Conservation (phyloP, 306 rosid genomes). For the Ormosia emarginata region DNA sequence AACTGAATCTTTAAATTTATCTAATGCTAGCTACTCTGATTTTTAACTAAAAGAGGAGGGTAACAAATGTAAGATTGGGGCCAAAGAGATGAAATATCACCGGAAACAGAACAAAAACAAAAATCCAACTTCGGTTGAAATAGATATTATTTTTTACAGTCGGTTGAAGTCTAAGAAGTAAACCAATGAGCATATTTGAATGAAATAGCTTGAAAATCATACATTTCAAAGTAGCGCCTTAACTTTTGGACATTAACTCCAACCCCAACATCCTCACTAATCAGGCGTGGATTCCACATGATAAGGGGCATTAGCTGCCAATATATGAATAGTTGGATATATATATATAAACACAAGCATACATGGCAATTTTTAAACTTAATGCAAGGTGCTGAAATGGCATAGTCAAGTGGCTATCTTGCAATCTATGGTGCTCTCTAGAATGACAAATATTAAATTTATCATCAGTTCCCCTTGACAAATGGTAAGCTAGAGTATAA, state of each 20-base stretch:
- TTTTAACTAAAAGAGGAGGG: not conserved
- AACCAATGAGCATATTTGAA: not conserved
- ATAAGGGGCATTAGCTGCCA: constrained; percentile 86
- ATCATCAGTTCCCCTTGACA: constrained; percentile 31
- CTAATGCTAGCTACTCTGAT: not conserved
- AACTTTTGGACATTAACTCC: constrained; percentile 76
- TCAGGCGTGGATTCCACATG: constrained; percentile 96
- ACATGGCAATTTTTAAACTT: not conserved
- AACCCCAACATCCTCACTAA: constrained; percentile 90
- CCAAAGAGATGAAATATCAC: not conserved
- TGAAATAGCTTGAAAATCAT: constrained; percentile 11
- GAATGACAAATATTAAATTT: not conserved
- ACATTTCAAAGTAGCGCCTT: constrained; percentile 85
- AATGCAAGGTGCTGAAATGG: constrained; percentile 5
- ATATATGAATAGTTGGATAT: constrained; percentile 6
- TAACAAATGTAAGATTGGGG: constrained; percentile 2
- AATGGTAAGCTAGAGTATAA: constrained; percentile 54
- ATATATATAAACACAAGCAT: not conserved
- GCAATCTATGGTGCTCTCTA: not conserved
- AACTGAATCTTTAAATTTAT: not conserved
- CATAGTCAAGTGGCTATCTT: not conserved
- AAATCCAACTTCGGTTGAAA: not conserved
- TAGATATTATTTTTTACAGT: not conserved
- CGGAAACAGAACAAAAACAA: not conserved
- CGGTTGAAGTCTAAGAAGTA: constrained; percentile 1